Evolutionary conservation across 768 basidiomycete genomes (phyloP), one percentile per base, ranked within the genome.

Genomic region (Termitomyces bulborhizus): DNA sequence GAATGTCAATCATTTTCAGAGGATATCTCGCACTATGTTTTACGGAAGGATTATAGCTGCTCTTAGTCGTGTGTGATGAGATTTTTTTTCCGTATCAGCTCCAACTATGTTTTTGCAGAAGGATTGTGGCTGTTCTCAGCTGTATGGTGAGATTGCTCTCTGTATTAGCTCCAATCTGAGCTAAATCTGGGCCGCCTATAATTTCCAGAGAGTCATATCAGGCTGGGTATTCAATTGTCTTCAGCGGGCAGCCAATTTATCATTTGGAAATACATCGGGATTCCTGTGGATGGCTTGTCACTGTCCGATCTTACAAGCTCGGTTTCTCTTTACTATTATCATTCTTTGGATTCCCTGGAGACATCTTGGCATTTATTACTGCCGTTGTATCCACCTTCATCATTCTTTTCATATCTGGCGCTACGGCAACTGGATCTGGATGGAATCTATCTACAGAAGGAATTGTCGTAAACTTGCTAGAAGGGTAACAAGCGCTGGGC

Each of bases 401-500:
- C 50, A 58, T 75, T 56, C 62, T 75, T 46, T 68, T 71, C 18
- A 67, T 29, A 4, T 29, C 29, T 29, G 29, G 6, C 29, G 3
- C 29, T 29, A 29, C 21, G 21, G 21, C 21, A 21, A 21, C 21
- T 29, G 57, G 55, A 41, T 51, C 58, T 32, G 60, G 65, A 13
- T 32, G 60, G 65, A 13, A 64, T 46, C 40, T 75, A 69, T 57
- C 58, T 49, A 5, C 59, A 56, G 49, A 65, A 59, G 21, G 64
- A 72, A 56, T 74, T 73, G 60, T 72, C 68, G 73, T 69, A 27
- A 29, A 6, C 16, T n/a, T 16, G 26, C 21, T 21, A 16, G 26
- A 68, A 69, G 43, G 78, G 31, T 32, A 36, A 70, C 73, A 24
- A 68, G 66, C 48, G 69, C 64, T 40, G 21, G 21, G 21, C 21